A percentile compares a stretch with the other conserved stretches of the same genome.
Evolutionary conservation across 2,329 filamentous ascomycete genomes (phyloP).

Genomic region (Colletotrichum lini): DNA sequence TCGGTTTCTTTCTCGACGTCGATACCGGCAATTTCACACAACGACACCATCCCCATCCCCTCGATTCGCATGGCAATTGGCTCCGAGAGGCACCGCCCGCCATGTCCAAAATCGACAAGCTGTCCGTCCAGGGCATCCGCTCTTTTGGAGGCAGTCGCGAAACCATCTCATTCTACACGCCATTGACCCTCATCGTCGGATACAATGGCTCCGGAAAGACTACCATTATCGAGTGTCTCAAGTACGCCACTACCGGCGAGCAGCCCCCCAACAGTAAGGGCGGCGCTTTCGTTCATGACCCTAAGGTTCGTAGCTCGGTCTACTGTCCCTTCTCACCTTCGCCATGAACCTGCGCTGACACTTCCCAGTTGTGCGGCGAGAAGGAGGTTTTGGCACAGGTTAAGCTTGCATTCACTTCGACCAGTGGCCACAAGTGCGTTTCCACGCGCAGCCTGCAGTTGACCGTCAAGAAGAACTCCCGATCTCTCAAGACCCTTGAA

Average conservation of each 20-base stretch:
- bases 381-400: conserved; percentile 93
- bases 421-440: conserved; percentile 84
- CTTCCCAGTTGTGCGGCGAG: conserved; percentile 77
- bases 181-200: conserved; percentile 95
- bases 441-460: conserved; percentile 88
- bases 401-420: conserved; percentile 87
- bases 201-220: conserved; percentile 99
- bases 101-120: conserved; percentile 89
- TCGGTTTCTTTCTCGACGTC: background rate
- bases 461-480: conserved; percentile 84
- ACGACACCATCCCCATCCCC: background rate
- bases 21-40: background rate
- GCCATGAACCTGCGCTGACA: conserved; percentile 23
- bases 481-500: conserved; percentile 87
- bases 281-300: conserved; percentile 96
- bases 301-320: conserved; percentile 71
- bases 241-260: conserved; percentile 96
- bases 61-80: conserved; percentile 14
- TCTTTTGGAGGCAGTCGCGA: conserved; percentile 84
- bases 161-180: conserved; percentile 89
- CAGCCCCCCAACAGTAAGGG: conserved; percentile 91
- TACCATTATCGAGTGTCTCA: conserved; percentile 98
- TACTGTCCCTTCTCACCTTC: no score
- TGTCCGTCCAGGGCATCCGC: conserved; percentile 85
- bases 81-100: conserved; percentile 42